Percentiles rank a stretch among this genome's conserved stretches.
These are phyloP conservation scores for Paramecium biaurelia DNA, from an alignment of 73 alveolate species.

Conservation along the genomic window DNA sequence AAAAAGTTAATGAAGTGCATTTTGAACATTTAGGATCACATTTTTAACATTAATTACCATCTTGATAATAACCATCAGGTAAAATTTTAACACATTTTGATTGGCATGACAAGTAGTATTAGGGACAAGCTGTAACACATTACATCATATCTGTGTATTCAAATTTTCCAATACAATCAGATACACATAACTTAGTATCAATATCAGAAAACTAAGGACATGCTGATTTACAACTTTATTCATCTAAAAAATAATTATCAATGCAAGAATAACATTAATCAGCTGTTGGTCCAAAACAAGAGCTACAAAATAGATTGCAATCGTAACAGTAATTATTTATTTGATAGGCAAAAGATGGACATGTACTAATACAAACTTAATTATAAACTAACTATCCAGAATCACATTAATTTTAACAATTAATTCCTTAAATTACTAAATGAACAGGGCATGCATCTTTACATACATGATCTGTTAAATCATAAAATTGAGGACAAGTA, in stretches of 20 bases:
- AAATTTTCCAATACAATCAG: not conserved
- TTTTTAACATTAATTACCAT: not conserved
- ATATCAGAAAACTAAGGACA: not conserved
- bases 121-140: not conserved
- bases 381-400: not conserved
- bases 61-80: not conserved
- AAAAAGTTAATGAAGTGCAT: not conserved
- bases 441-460: not conserved
- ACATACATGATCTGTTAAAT: not conserved
- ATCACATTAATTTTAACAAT: not conserved
- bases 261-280: not conserved
- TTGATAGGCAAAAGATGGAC: not conserved
- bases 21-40: not conserved
- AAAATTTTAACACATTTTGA: not conserved
- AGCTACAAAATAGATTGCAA: not conserved
- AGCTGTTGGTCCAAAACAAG: not conserved
- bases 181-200: not conserved
- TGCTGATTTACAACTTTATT: not conserved
- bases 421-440: not conserved
- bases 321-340: not conserved
- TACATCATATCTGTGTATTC: not conserved
- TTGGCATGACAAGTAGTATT: not conserved
- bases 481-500: not conserved
- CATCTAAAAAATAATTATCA: not conserved
- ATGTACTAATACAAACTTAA: not conserved